Base-by-base conservation (phyloP, 225 moss, liverwort and hornwort genomes). In the Polytrichum commune region DNA sequence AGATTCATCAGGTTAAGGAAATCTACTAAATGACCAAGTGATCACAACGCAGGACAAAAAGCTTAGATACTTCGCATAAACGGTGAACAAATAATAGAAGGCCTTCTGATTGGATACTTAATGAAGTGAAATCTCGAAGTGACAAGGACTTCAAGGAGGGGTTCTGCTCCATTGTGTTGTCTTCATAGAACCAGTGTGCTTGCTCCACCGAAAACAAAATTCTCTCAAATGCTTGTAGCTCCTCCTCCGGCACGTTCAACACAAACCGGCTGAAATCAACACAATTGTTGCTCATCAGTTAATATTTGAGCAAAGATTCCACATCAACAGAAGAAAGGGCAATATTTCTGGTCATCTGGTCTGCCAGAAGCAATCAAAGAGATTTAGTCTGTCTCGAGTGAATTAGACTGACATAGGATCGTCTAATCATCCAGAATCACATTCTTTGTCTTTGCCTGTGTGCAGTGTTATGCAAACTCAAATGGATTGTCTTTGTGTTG, bases 111-210 rank as follows among this genome's bases (percentile, higher is more conserved):
- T 63, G 82, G 88, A 88, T 88, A 88, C 88, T 98, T 29, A 95
- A 81, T 1, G 92, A 85, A 0, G 98, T 91, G 54, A 98, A 98
- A 35, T 98, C 98, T 1, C 98, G 95, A 20, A 98, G 88, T 0
- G 88, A 78, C 55, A 98, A 67, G 18, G 87, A 84, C 75, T 98
- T 98, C 5, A 98, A 72, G 27, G 91, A 67, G 29, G 73, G 69
- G 70, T 93, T 91, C 76, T 98, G 98, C 69, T 98, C 98, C 97
- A 98, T 95, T 6, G 97, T 87, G 35, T 98, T 95, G 63, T 98
- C 98, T 64, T 98, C 95, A 25, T 98, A 95, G 27, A 98, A 98
- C 98, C 98, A 98, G 88, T 95, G 98, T 30, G 98, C 98, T 72
- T 98, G 94, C 86, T 98, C 98, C 57, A 98, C 91, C 1, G 89